Base-by-base conservation (phyloP, 2,329 filamentous ascomycete species). In the Pseudocercospora pini-densiflorae region DNA sequence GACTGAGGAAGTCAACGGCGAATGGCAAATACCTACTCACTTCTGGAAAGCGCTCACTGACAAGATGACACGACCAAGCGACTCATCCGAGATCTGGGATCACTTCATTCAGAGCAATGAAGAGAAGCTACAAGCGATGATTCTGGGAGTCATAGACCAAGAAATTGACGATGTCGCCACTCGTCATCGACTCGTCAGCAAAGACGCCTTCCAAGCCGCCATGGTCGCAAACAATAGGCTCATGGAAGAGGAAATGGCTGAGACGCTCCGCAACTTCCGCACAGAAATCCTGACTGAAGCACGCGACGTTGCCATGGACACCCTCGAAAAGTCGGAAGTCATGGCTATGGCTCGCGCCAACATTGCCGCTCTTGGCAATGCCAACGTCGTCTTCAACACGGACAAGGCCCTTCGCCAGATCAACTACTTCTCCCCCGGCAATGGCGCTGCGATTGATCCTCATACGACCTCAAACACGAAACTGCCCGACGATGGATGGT, bases 371-470 rank as follows among this genome's bases (percentile, higher is more conserved):
- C 66, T 76, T 73, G 59, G 74, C 75, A 61, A 78, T 71, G n/a
- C 68, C 31, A 76, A 74, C 54, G 62, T 74, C 16, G 61, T 76
- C n/a, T 60, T 65, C 54, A 75, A 76, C 66, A 61, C 69, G 19
- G 62, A 74, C 54, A 59, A 73, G 40, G 67, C 73, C 12, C 68
- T 81, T 19, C 73, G 74, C 49, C 75, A 77, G 51, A 81, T 93
- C 78, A 97, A 97, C 81, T 93, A 89, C 80, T 90, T 97, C 72
- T 85, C 86, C 2, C 74, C 79, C 1, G 87, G 88, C 4, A 80
- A 88, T 19, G 92, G 92, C 5, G 92, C 92, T 0, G 72, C 83
- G 1, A 80, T 95, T 68, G 86, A 93, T 71, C 80, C 81, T 0
- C 71, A 76, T 1, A 79, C 86, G 29, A 90, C 88, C 0, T 93